Evolutionary conservation across 208 protist genomes (phyloP), one percentile per base, ranked within the genome.

Genomic region (Acanthamoeba sp.): DNA sequence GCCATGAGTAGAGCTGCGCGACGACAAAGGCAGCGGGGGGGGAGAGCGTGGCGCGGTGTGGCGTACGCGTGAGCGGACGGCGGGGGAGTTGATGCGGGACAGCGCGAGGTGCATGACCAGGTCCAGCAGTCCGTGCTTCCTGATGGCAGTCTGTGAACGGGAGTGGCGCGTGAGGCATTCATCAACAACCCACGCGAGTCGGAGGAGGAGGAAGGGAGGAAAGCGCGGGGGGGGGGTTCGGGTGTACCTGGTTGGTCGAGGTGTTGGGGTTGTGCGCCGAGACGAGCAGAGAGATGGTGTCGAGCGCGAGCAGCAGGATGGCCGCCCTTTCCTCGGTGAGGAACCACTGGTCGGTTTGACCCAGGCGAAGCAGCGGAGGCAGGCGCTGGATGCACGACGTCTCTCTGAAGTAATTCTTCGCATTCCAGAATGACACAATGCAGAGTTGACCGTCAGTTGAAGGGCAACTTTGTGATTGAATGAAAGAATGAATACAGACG

Each of bases 371-470:
- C 22, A 82, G 40, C 36, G 40, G 40, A 34, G 71, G 71, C 7
- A 82, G 40, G 10, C 71, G 71, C 71, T 82, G 71, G 38, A 82
- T 82, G 71, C 71, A 82, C 7, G 36, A 50, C 36, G 71, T 82
- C 20, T 82, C 71, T 50, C 71, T 38, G 40, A 82, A 82, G 20
- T 82, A 82, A 48, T 82, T 82, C 40, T 82, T 4, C 4, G 14
- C 27, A 69, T 16, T 27, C 59, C 2, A 3, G 29, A 9, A 71
- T 22, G n/a, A 71, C 48, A 52, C 48, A 52, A n/a, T n/a, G n/a
- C n/a, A n/a, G n/a, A n/a, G n/a, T n/a, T n/a, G n/a, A n/a, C n/a
- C n/a, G n/a, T n/a, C n/a, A n/a, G n/a, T n/a, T n/a, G n/a, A n/a
- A n/a, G n/a, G n/a, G n/a, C n/a, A n/a, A n/a, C n/a, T n/a, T n/a